A percentile compares a stretch with the other conserved stretches of the same genome.
Conservation (phyloP, 495 filamentous ascomycete genomes). For the Trichoderma virens region DNA sequence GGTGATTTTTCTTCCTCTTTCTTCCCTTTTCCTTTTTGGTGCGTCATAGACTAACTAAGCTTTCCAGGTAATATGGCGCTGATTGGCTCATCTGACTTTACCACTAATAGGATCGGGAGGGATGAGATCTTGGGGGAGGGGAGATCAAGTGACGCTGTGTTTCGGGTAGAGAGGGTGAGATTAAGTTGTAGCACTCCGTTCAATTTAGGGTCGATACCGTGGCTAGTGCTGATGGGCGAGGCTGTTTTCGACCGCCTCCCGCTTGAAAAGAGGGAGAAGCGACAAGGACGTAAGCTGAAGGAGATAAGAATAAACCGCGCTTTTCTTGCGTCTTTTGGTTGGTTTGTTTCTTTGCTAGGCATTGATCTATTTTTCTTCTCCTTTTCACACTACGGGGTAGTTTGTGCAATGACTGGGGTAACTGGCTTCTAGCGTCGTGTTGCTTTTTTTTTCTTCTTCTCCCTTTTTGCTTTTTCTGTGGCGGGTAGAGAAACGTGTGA, state of each 20-base stretch:
- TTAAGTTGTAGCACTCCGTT: neutral
- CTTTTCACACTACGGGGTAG: neutral
- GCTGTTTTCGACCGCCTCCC: no score
- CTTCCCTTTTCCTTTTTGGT: no score
- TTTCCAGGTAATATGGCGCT: neutral
- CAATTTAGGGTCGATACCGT: no score
- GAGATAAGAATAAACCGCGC: no score
- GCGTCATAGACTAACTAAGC: neutral
- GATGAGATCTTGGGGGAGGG: neutral
- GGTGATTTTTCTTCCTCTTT: no score
- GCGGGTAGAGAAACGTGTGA: neutral
- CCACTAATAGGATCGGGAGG: neutral
- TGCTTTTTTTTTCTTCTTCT: neutral
- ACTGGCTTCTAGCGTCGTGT: neutral
- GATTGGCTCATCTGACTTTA: neutral
- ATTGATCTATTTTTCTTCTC: no score
- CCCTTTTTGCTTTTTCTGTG: neutral
- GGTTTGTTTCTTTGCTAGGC: no score
- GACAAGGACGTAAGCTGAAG: no score
- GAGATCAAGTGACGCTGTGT: neutral
- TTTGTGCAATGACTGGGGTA: neutral
- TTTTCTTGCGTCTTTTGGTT: no score
- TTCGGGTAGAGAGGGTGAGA: conserved; percentile 6
- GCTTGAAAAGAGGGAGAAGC: no score
- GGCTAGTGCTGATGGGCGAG: no score